phyloP scores from a whole-genome alignment of 768 basidiomycete species.

The Neoboletus brunneissimus region DNA sequence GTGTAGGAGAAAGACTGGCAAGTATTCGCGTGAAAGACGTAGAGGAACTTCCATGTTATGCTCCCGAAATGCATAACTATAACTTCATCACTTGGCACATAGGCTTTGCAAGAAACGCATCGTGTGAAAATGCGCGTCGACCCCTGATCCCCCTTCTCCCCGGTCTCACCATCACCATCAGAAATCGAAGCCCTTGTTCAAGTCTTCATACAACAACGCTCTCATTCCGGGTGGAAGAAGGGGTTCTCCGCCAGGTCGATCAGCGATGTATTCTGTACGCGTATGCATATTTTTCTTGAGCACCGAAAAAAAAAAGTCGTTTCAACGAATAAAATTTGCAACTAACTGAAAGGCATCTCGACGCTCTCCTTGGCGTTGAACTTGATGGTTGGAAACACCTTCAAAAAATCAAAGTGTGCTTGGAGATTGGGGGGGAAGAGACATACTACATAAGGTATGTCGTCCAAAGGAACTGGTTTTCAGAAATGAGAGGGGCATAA shows the following conservation, averaged over 20 bases:
- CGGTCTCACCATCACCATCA: slow-evolving; percentile 3
- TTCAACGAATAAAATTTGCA: neutral
- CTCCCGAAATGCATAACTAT: neutral
- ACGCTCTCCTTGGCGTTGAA: slow-evolving; percentile 89
- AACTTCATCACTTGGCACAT: too few species aligned
- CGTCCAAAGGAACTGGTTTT: slow-evolving; percentile 52
- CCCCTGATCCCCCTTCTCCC: neutral
- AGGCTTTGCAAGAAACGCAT: too few species aligned
- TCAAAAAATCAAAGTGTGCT: neutral
- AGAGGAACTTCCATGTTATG: too few species aligned
- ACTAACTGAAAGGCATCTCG: slow-evolving; percentile 96
- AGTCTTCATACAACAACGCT: slow-evolving; percentile 77
- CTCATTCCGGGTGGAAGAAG: slow-evolving; percentile 89
- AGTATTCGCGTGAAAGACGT: neutral
- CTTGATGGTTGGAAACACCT: slow-evolving; percentile 88
- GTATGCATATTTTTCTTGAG: neutral
- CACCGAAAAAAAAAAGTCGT: neutral
- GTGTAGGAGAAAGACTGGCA: neutral
- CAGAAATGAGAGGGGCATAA: neutral
- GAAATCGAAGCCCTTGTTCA: slow-evolving; percentile 78
- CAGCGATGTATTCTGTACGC: slow-evolving; percentile 45
- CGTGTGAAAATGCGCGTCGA: neutral
- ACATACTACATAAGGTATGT: slow-evolving; percentile 72
- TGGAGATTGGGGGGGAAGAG: neutral
- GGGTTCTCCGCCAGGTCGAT: slow-evolving; percentile 53